Base-by-base conservation (phyloP, 192 early-diverging fungal species). In the Podila minutissima region DNA sequence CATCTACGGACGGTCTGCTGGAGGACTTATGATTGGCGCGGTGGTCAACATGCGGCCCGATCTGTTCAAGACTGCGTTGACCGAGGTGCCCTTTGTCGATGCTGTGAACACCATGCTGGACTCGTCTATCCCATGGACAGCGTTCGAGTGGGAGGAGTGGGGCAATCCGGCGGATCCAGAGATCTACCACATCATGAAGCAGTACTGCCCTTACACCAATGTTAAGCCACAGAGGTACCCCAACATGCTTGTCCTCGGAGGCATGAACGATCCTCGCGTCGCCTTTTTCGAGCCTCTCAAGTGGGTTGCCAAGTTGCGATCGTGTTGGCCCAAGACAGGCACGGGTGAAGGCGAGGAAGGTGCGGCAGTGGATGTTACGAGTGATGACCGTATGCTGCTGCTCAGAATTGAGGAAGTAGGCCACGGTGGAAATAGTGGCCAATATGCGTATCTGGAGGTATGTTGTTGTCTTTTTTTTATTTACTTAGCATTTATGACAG, bases 21-120 rank as follows among this genome's bases (percentile, higher is more conserved):
- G 62, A 26, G 65, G 64, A 20, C 58, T 75, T 12, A 66, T 68
- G 59, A 87, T 91, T 51, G 91, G 92, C 13, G 86, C 92, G 2
- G 88, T 88, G 0, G 74, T 93, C 24, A 92, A 92, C 63, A 85
- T 82, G 57, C 55, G 74, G 10, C 92, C 92, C 24, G 91, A 92
- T 49, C 86, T 93, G 31, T 95, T 94, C 78, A 89, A 90, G 13
- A 91, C 94, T 0, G 88, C 92, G 0, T 63, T 94, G 19, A 84
- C 93, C 5, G 89, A 92, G 66, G 95, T 95, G 1, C 95, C 95
- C 0, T 96, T 96, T 87, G 90, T 95, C 2, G 95, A 96, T 72
- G 93, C 93, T 32, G 76, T 96, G 22, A 93, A 93, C 28, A 88
- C 94, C n/a, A 96, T 96, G 95, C 69, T 94, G 59, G 86, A 89